A percentile compares a stretch with the other conserved stretches of the same genome.
phyloP scores from a whole-genome alignment of 2,329 filamentous ascomycete genomes.

The Apiospora sp. region DNA sequence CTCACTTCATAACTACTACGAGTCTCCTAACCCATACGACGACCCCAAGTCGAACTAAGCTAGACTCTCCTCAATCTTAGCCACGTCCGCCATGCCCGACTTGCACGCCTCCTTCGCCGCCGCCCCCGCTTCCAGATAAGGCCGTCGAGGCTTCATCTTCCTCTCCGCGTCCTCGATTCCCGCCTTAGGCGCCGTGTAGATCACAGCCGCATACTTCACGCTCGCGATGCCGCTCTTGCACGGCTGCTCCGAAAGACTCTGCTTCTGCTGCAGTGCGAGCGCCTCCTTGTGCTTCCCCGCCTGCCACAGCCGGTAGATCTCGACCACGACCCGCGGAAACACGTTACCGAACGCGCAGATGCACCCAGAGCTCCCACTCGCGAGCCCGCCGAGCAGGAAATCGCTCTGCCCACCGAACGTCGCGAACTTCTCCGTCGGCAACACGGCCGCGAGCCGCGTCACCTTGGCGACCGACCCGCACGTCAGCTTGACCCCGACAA shows the following conservation, averaged over 20 bases:
- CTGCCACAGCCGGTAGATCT: slow-evolving; percentile 68
- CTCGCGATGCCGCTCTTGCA: slow-evolving; percentile 72
- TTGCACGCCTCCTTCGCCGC: slow-evolving; percentile 53
- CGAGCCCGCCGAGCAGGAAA: slow-evolving; percentile 69
- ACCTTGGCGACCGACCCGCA: slow-evolving; percentile 70
- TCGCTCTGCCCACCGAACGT: slow-evolving; percentile 78
- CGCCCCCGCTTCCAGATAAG: slow-evolving; percentile 61
- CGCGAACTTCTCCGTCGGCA: slow-evolving; percentile 66
- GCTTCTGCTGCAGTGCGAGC: slow-evolving; percentile 65
- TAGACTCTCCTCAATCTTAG: slow-evolving; percentile 40
- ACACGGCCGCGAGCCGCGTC: slow-evolving; percentile 59
- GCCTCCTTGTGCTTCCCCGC: slow-evolving; percentile 66
- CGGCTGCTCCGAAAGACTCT: slow-evolving; percentile 70
- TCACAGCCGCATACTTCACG: slow-evolving; percentile 72
- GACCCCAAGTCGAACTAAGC: neutral
- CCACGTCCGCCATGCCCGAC: slow-evolving; percentile 48
- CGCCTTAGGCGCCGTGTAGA: slow-evolving; percentile 65
- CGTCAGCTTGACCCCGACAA: slow-evolving; percentile 72
- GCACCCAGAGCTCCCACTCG: slow-evolving; percentile 65
- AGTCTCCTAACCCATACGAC: neutral
- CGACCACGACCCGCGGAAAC: slow-evolving; percentile 63
- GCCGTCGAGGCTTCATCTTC: slow-evolving; percentile 65
- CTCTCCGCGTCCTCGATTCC: slow-evolving; percentile 66
- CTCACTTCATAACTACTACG: too few species aligned
- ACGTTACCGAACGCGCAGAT: slow-evolving; percentile 71